Evolutionary conservation across 768 basidiomycete species (phyloP), one percentile per base, ranked within the genome.

Genomic region (Tylopilus vinaceipallidus): DNA sequence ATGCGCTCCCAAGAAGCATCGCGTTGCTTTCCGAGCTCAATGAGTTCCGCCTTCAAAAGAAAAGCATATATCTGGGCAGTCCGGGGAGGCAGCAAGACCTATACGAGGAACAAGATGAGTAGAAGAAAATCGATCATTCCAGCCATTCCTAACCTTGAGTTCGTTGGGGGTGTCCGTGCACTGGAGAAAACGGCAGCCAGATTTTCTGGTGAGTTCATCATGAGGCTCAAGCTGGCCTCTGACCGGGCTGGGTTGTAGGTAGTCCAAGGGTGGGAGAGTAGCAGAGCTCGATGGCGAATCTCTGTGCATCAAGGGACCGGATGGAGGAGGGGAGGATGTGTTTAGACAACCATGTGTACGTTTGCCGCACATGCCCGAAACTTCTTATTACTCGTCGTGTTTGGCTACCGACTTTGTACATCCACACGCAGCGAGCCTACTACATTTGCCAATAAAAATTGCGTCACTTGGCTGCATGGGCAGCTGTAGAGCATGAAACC

Each of bases 161-260:
- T 89, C 84, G 67, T 86, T 81, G 13, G 80, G 81, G 24, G 86
- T 88, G 60, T 88, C 86, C 16, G 86, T 88, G 47, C 82, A 83
- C 62, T 89, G 86, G 41, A 89, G 72, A 67, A 81, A 88, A 55
- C 87, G 73, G 75, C 83, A 86, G 46, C 86, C 84, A 23, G 81
- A 74, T 52, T 71, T 74, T 53, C 66, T 75, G 10, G 79, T 64
- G 57, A 54, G 47, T 12, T 70, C 67, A 47, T 86, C 82, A 38
- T 77, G 74, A n/a, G 82, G 78, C 61, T 89, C 87, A 42, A 89
- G 75, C 62, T 86, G 87, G 23, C 87, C 86, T 65, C 86, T 77
- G 42, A 88, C 81, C 19, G 86, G 84, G 61, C 81, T 86, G 42
- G 78, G 70, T 44, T 78, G 77, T 54, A 79, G 75, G 57, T 84